These are phyloP conservation scores for Penicillium coprophilum DNA, from an alignment of 495 filamentous ascomycete species.

Conservation along the genomic window DNA sequence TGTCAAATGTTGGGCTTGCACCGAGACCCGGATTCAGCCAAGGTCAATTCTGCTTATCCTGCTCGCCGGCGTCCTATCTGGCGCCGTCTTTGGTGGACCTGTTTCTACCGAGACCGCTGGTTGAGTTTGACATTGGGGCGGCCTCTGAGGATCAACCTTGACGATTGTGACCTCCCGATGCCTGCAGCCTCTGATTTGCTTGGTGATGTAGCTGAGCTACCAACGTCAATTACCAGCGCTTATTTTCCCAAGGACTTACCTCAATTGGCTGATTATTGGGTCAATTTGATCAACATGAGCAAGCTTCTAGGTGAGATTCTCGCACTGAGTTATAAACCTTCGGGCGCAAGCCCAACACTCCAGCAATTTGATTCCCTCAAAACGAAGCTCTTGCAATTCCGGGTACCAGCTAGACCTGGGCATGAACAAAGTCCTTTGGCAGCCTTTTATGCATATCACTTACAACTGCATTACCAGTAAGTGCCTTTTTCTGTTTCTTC, in stretches of 20 bases:
- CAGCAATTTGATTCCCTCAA: slow-evolving; percentile 29
- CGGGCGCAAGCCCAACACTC: slow-evolving; percentile 11
- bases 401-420: slow-evolving; percentile 17
- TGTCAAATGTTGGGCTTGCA: slow-evolving; percentile 38
- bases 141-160: slow-evolving; percentile 35
- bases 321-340: slow-evolving; percentile 22
- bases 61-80: slow-evolving; percentile 28
- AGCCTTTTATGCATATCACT: slow-evolving; percentile 29
- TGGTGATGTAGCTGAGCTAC: slow-evolving; percentile 23
- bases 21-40: slow-evolving; percentile 25
- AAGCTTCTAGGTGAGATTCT: slow-evolving; percentile 25
- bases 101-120: slow-evolving; percentile 41
- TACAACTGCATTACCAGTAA: slow-evolving; percentile 39
- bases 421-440: slow-evolving; percentile 12
- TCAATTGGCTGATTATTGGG: slow-evolving; percentile 29
- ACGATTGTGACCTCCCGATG: slow-evolving; percentile 35
- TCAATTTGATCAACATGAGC: slow-evolving; percentile 30
- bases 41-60: slow-evolving; percentile 15
- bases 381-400: slow-evolving; percentile 17
- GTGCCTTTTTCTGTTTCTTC: neutral
- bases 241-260: slow-evolving; percentile 26
- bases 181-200: slow-evolving; percentile 30
- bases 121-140: slow-evolving; percentile 36
- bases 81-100: slow-evolving; percentile 44
- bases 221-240: neutral